Conservation (phyloP, 208 protist species). For the Sergeia podlipaevii region DNA sequence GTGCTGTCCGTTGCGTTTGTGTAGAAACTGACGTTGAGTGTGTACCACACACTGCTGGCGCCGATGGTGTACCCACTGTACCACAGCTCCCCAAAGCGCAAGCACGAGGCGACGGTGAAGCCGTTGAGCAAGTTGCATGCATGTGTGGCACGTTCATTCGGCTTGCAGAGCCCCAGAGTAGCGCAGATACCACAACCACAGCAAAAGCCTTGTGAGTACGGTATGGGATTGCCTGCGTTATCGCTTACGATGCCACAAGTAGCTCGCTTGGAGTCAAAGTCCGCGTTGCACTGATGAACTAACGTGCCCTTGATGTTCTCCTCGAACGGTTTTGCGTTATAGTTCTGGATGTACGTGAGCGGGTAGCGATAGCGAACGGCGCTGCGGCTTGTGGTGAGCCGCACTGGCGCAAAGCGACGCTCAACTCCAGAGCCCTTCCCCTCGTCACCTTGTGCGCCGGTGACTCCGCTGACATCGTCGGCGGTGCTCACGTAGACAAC, state of each 20-base stretch:
- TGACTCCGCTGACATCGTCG: constrained; percentile 24
- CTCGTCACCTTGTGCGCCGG: constrained; percentile 2
- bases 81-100: constrained; percentile 72
- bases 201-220: constrained; percentile 86
- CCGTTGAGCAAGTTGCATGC: constrained; percentile 57
- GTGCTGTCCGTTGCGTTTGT: constrained; percentile 12
- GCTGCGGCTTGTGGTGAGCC: constrained; percentile 57
- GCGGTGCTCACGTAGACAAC: constrained; percentile 55
- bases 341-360: constrained; percentile 76
- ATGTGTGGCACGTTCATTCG: constrained; percentile 37
- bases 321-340: constrained; percentile 85
- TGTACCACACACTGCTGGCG: constrained; percentile 48
- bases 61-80: constrained; percentile 84
- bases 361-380: constrained; percentile 76
- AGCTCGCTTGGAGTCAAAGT: constrained; percentile 25
- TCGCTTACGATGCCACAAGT: constrained; percentile 74
- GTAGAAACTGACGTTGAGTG: constrained; percentile 47
- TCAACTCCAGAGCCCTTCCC: too few species aligned
- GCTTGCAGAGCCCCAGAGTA: constrained; percentile 50
- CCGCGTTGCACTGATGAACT: constrained; percentile 57
- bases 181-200: constrained; percentile 73
- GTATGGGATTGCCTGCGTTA: constrained; percentile 31
- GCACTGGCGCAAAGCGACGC: constrained; percentile 56
- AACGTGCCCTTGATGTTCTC: constrained; percentile 37
- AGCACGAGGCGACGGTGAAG: constrained; percentile 68